Evolutionary conservation across 108 stramenopile species (phyloP), one percentile per base, ranked within the genome.

Genomic region (Pelagomonas calceolata): DNA sequence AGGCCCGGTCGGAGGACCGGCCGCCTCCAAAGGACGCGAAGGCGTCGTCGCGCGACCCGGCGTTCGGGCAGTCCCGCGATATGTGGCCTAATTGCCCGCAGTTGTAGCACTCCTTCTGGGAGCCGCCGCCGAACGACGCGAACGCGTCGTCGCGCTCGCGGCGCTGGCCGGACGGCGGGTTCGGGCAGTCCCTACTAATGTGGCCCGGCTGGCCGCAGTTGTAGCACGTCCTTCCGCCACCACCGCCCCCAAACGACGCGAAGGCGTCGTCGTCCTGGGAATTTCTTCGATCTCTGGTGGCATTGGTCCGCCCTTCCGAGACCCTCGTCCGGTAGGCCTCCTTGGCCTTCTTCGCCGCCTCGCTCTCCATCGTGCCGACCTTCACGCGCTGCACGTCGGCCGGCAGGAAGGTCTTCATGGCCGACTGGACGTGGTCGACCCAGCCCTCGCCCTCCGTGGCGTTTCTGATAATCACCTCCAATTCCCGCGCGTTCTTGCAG

Each of bases 201-300:
- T 76, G 76, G 43, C 71, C 76, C 39, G 66, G 32, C 32, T 36
- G 18, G 0, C 76, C 76, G 76, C 76, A 76, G 69, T 76, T 76
- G 76, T 67, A 76, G 76, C 76, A 76, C 35, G 71, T 4, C 3
- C 76, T 36, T 26, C 72, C 76, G 26, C 71, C 76, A 10, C 70
- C 70, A 17, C 70, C 70, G 30, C 45, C 70, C 21, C 51, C 51
- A 26, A 60, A 60, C 21, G 51, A 60, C 21, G 51, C 51, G 51
- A 26, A 60, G 21, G 51, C 51, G 51, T 60, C 51, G 51, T 60
- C 51, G 51, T 1, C 51, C 44, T 45, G 44, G 44, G 44, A 10
- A n/a, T n/a, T n/a, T n/a, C n/a, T n/a, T n/a, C n/a, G n/a, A 12
- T 5, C 9, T 5, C 39, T 5, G 39, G 5, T 12, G 39, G 9